Conservation (phyloP, 352 stramenopile genomes). For the Elongisporangium prolatum region DNA sequence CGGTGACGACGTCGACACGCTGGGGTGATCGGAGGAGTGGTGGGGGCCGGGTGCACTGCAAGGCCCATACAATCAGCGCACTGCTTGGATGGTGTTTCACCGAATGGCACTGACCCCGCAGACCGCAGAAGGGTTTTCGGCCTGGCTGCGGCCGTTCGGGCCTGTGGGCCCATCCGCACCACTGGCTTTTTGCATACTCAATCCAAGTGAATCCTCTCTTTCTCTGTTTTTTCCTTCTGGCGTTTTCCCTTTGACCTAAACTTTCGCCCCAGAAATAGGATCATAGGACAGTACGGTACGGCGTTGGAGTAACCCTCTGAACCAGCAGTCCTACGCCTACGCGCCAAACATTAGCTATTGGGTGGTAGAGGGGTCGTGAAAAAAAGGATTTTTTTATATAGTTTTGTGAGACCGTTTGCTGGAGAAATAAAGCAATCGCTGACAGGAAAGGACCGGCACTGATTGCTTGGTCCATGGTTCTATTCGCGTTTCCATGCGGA, state of each 20-base stretch:
- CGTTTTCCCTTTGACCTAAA: not conserved
- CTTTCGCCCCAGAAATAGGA: not conserved
- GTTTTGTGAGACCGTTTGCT: not conserved
- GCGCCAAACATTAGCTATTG: not conserved
- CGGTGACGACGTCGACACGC: not conserved
- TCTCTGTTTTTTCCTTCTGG: not conserved
- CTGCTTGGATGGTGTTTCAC: not conserved
- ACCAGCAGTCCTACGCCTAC: not conserved
- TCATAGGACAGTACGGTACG: not conserved
- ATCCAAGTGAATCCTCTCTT: not conserved
- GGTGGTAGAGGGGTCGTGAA: not conserved
- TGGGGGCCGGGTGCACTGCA: not conserved
- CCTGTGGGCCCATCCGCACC: not conserved
- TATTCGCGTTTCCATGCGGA: not conserved
- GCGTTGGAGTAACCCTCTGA: not conserved
- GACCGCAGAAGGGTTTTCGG: not conserved
- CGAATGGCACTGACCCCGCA: not conserved
- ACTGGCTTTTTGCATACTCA: not conserved
- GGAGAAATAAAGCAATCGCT: not conserved
- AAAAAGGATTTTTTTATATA: not conserved
- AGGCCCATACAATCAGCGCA: not conserved
- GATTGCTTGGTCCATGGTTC: not conserved
- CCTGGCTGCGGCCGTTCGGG: not conserved
- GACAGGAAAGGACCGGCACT: not conserved
- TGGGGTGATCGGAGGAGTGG: not conserved